Evolutionary conservation across 78 protist genomes (phyloP).

Genomic region (Pigoraptor vietnamica): DNA sequence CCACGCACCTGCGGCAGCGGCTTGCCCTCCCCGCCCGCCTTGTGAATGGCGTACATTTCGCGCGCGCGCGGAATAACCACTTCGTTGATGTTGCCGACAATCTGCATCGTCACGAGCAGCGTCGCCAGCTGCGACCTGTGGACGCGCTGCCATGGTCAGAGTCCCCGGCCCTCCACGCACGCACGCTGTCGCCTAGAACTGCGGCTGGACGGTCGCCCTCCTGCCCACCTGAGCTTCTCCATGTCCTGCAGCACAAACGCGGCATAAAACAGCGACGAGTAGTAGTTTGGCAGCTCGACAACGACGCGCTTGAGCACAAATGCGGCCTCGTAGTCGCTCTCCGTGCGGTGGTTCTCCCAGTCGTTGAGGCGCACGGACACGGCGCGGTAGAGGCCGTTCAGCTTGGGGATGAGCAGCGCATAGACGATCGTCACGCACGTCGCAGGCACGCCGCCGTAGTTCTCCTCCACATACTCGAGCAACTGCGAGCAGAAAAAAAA

Average conservation of each 20-base stretch:
- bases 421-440: not conserved
- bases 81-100: slow-evolving; percentile 10
- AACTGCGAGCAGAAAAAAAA: no score
- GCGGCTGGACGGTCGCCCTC: no score
- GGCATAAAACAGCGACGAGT: slow-evolving; percentile 55
- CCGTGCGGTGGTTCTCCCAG: slow-evolving; percentile 55
- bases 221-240: not conserved
- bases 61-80: not conserved
- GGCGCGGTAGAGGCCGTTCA: not conserved
- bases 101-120: not conserved
- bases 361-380: not conserved
- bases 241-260: slow-evolving; percentile 39
- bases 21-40: not conserved
- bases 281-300: slow-evolving; percentile 71
- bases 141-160: no score
- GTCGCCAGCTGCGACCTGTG: not conserved
- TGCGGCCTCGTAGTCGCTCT: slow-evolving; percentile 22
- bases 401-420: not conserved
- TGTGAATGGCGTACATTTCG: not conserved
- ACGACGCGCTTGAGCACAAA: slow-evolving; percentile 48
- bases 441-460: not conserved
- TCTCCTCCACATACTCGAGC: not conserved
- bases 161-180: no score
- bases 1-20: not conserved
- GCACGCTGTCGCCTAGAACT: no score